Evolutionary conservation across 2,329 filamentous ascomycete genomes (phyloP), one percentile per base, ranked within the genome.

Genomic region (Metarhizium humberi): DNA sequence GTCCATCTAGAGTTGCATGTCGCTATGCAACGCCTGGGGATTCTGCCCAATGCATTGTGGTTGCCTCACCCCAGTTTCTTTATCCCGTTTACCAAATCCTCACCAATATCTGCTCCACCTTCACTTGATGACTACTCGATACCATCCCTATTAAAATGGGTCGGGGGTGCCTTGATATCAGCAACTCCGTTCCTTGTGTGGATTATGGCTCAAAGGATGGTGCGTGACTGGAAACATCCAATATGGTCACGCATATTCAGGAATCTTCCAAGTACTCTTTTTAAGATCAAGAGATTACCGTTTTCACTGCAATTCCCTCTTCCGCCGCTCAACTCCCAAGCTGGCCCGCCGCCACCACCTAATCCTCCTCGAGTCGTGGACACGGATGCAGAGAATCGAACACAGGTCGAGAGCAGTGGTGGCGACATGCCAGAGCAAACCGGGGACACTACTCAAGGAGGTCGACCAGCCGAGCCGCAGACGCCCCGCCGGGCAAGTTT

Each of bases 1-100:
- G 69, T 76, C 8, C 79, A 83, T 58, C 61, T 83, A 1, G 75
- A 80, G 52, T 63, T 81, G 4, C 81, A 75, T 58, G 68, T 75
- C n/a, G 75, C 76, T 25, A 66, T 83, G 48, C 80, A 83, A 59
- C 72, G 78, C 50, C 66, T 79, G 7, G 76, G 75, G 6, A 65
- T 84, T 14, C 67, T 77, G 47, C 67, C 77, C 0, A 64, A 68
- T 13, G 69, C 60, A 13, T 67, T 67, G 7, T 65, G 66, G 65
- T 65, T 82, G 3, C 80, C 81, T 0, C 65, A 63, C 7, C 68
- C 69, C 42, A 69, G 65, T 5, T 84, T 77, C 63, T 82, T 82
- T 59, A 62, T 84, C 18, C 80, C 81, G 0, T 83, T 82, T 50
- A 76, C 77, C 13, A 61, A 68, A 7, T 66, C 73, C 13, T 83